Conservation (phyloP, 1,284 basidiomycete genomes). For the Vanrija pseudolonga region DNA sequence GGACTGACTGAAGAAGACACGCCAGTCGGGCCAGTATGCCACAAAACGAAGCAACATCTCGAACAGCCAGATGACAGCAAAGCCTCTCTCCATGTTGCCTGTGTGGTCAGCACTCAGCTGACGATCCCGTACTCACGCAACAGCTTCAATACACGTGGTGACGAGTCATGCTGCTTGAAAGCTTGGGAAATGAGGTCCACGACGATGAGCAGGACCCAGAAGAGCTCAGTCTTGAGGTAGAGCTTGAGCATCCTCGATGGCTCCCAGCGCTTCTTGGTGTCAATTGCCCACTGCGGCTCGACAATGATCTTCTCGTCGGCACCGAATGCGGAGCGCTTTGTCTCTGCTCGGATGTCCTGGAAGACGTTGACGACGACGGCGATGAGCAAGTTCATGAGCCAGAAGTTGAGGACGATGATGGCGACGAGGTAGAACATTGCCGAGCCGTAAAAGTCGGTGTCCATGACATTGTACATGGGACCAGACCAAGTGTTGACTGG, state of each 20-base stretch:
- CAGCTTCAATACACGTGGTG: slow-evolving; percentile 52
- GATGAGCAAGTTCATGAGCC: slow-evolving; percentile 91
- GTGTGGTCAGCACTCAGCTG: slow-evolving; percentile 36
- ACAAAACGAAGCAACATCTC: slow-evolving; percentile 79
- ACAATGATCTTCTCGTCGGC: slow-evolving; percentile 58
- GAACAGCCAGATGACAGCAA: slow-evolving; percentile 80
- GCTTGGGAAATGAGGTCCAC: slow-evolving; percentile 69
- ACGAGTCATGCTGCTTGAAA: slow-evolving; percentile 61
- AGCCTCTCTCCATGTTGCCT: slow-evolving; percentile 66
- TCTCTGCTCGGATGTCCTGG: slow-evolving; percentile 79
- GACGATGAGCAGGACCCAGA: slow-evolving; percentile 75
- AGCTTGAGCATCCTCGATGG: slow-evolving; percentile 23
- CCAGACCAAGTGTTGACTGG: slow-evolving; percentile 52
- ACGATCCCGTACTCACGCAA: neutral
- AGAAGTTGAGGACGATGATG: slow-evolving; percentile 82
- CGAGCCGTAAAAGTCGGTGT: slow-evolving; percentile 84
- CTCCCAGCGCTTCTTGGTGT: slow-evolving; percentile 25
- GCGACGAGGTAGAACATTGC: slow-evolving; percentile 84
- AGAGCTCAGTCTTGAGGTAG: slow-evolving; percentile 54
- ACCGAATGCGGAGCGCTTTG: slow-evolving; percentile 89
- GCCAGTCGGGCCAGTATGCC: slow-evolving; percentile 75
- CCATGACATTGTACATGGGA: slow-evolving; percentile 88
- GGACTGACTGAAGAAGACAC: slow-evolving; percentile 63
- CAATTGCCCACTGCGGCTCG: slow-evolving; percentile 35
- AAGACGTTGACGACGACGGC: slow-evolving; percentile 97